Conservation (phyloP, 306 rosid genomes). For the Vigna hirtella region DNA sequence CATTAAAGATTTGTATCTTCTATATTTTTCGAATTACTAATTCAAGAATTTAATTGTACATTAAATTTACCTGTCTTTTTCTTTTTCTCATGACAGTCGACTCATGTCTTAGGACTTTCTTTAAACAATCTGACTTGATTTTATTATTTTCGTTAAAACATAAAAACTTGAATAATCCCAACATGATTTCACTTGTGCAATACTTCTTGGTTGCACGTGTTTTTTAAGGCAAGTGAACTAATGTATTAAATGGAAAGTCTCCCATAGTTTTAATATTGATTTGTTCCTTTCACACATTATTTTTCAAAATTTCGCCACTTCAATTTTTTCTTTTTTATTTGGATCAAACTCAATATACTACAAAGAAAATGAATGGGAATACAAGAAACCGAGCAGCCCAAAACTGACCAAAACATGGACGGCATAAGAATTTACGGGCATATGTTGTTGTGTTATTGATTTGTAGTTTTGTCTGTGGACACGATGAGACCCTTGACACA, state of each 20-base stretch:
- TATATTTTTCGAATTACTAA: no score
- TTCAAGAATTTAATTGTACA: no score
- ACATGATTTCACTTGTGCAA: no score
- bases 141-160: no score
- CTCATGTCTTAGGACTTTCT: no score
- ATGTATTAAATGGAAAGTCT: not conserved
- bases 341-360: not conserved
- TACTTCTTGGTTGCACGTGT: no score
- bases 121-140: no score
- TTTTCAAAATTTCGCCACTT: not conserved
- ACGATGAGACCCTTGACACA: constrained; percentile 48
- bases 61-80: no score
- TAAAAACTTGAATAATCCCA: no score
- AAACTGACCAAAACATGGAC: constrained; percentile 20
- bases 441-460: not conserved
- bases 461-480: constrained; percentile 1
- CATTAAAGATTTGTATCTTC: no score
- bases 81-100: no score
- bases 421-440: constrained; percentile 28
- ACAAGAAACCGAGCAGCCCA: not conserved
- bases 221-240: not conserved
- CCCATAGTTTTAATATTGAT: not conserved
- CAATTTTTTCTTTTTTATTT: not conserved
- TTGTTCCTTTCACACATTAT: not conserved
- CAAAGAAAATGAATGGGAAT: constrained; percentile 28